phyloP scores from a whole-genome alignment of 2,329 filamentous ascomycete genomes.

The Penicillium psychrosexuale region DNA sequence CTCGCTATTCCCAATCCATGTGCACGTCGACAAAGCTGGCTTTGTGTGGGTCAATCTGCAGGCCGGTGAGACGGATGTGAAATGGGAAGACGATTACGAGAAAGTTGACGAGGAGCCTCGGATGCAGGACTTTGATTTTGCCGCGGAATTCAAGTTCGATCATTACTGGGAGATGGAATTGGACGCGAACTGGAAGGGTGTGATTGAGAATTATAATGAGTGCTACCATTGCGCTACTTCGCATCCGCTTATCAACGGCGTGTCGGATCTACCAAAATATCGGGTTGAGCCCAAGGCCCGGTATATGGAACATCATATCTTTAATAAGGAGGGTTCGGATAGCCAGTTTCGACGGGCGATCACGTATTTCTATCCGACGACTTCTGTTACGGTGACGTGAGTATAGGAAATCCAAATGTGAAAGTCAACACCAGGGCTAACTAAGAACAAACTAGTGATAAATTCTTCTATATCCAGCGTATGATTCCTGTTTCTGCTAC shows the following conservation, averaged over 20 bases:
- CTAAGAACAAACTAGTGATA: constrained; percentile 33
- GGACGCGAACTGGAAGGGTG: constrained; percentile 25
- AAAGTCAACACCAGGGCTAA: not conserved
- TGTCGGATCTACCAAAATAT: constrained; percentile 57
- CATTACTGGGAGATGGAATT: constrained; percentile 27
- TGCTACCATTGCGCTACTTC: constrained; percentile 28
- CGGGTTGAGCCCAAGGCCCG: constrained; percentile 49
- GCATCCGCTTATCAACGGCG: constrained; percentile 24
- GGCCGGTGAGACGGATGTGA: constrained; percentile 16
- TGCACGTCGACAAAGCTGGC: constrained; percentile 20
- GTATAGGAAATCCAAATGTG: constrained; percentile 3
- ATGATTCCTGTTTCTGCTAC: constrained; percentile 56
- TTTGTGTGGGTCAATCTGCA: constrained; percentile 28
- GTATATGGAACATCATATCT: constrained; percentile 52
- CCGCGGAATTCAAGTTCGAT: constrained; percentile 21
- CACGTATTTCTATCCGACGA: constrained; percentile 31
- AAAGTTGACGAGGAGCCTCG: constrained; percentile 20
- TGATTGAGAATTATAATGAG: constrained; percentile 29
- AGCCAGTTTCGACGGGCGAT: constrained; percentile 41
- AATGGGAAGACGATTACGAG: constrained; percentile 20
- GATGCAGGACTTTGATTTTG: constrained; percentile 25
- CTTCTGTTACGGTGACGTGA: constrained; percentile 33
- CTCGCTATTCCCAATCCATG: constrained; percentile 20
- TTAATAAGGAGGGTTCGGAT: constrained; percentile 48
- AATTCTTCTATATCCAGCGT: constrained; percentile 62